Percentiles rank a stretch among this genome's conserved stretches.
Evolutionary conservation across 148 eudicot genomes (phyloP).

Genomic region (Gaultheria prostrata): DNA sequence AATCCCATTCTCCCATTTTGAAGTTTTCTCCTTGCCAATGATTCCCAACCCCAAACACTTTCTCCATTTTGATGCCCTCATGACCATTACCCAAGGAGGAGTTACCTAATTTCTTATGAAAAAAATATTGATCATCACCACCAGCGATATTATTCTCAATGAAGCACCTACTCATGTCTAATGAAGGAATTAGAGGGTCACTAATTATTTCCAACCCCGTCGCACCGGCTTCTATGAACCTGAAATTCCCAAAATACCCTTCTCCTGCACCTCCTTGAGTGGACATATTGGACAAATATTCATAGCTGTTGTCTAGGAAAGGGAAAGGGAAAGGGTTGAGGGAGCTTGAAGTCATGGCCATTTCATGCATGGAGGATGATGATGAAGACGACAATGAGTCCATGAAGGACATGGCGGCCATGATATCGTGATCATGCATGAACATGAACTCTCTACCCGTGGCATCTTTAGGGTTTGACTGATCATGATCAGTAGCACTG

Average conservation of each 20-base stretch:
- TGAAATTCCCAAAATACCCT: conserved; percentile 26
- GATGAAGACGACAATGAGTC: conserved; percentile 33
- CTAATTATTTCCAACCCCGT: conserved; percentile 41
- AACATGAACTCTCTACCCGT: conserved; percentile 15
- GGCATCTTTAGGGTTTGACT: conserved; percentile 24
- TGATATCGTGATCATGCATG: conserved; percentile 31
- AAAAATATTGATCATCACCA: conserved; percentile 9
- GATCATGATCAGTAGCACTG: conserved; percentile 9
- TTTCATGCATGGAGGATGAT: conserved; percentile 23
- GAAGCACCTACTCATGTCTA: conserved; percentile 20
- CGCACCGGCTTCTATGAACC: conserved; percentile 20
- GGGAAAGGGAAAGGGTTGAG: conserved; percentile 35
- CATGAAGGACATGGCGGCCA: conserved; percentile 26
- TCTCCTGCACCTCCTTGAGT: conserved; percentile 16
- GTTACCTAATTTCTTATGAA: conserved; percentile 15
- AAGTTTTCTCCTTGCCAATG: conserved; percentile 50
- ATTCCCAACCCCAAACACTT: conserved; percentile 35
- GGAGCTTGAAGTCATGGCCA: not conserved
- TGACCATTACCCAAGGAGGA: conserved; percentile 19
- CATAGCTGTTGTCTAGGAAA: conserved; percentile 17
- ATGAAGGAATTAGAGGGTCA: conserved; percentile 35
- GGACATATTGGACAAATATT: not conserved
- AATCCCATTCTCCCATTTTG: conserved; percentile 75
- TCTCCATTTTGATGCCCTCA: conserved; percentile 32
- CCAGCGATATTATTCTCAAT: conserved; percentile 17